Conservation (phyloP, 225 moss, liverwort and hornwort species). For the Antitrichia curtipendula region DNA sequence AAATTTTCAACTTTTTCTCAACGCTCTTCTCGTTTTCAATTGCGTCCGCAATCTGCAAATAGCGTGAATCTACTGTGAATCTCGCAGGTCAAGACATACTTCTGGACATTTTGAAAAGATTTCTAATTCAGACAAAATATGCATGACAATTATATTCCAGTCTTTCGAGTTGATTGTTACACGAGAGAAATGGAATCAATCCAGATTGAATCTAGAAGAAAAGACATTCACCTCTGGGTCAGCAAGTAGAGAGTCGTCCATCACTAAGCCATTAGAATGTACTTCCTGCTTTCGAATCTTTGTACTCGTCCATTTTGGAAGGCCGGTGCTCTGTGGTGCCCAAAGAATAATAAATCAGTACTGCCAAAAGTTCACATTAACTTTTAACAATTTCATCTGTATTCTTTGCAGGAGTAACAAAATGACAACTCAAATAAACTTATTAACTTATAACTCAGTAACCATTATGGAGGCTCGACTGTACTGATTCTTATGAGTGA, state of each 20-base stretch:
- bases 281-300: constrained; percentile 71
- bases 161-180: not conserved
- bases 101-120: not conserved
- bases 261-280: constrained; percentile 66
- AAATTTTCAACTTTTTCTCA: constrained; percentile 50
- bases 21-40: constrained; percentile 65
- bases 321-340: constrained; percentile 42
- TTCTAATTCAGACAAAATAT: not conserved
- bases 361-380: not conserved
- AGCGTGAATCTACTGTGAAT: not conserved
- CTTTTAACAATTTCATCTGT: not conserved
- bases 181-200: not conserved
- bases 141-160: not conserved
- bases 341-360: not conserved
- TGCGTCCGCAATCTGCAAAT: constrained; percentile 55
- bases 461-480: not conserved
- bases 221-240: constrained; percentile 48
- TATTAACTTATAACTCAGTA: not conserved
- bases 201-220: not conserved
- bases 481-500: not conserved
- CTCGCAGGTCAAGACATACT: not conserved
- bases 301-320: constrained; percentile 64
- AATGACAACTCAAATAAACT: not conserved
- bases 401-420: not conserved
- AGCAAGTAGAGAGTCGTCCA: constrained; percentile 78